Percentiles rank a stretch among this genome's conserved stretches.
These are phyloP conservation scores for Symbiodinium natans DNA, from an alignment of 73 alveolate genomes.

Conservation along the genomic window DNA sequence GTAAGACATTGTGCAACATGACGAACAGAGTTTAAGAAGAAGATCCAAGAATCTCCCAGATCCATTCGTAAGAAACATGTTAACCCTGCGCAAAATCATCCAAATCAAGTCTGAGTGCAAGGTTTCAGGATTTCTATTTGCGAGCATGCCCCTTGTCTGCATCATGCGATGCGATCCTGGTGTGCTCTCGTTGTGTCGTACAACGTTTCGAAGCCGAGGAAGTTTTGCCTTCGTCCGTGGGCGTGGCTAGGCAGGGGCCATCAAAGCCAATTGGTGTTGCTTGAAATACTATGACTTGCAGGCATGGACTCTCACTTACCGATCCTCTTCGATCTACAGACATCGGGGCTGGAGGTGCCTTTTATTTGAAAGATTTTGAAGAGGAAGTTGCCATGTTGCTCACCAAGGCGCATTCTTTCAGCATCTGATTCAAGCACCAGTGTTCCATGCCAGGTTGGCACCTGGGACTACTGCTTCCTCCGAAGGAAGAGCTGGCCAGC, in stretches of 20 bases:
- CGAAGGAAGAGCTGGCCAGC: conserved; percentile 30
- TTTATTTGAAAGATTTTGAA: no score
- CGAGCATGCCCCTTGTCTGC: conserved; percentile 1
- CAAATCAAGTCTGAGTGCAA: no score
- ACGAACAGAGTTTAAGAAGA: no score
- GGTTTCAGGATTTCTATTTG: not conserved
- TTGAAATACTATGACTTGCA: not conserved
- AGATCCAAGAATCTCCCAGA: no score
- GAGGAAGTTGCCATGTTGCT: no score
- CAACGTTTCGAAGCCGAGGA: not conserved
- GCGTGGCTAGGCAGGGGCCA: conserved; percentile 40
- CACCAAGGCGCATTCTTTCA: not conserved
- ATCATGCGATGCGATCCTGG: not conserved
- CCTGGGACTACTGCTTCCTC: conserved; percentile 67
- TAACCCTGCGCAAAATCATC: no score
- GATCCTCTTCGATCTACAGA: conserved; percentile 47
- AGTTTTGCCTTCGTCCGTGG: conserved; percentile 52
- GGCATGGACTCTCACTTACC: conserved; percentile 46
- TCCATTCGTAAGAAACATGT: no score
- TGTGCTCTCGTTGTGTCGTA: not conserved
- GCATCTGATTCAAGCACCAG: no score
- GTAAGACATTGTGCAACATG: no score
- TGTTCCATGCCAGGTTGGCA: not conserved
- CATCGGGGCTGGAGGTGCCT: conserved; percentile 30
- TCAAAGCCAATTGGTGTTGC: no score